Evolutionary conservation across 768 basidiomycete species (phyloP), one percentile per base, ranked within the genome.

Genomic region (Boletus fagicola): DNA sequence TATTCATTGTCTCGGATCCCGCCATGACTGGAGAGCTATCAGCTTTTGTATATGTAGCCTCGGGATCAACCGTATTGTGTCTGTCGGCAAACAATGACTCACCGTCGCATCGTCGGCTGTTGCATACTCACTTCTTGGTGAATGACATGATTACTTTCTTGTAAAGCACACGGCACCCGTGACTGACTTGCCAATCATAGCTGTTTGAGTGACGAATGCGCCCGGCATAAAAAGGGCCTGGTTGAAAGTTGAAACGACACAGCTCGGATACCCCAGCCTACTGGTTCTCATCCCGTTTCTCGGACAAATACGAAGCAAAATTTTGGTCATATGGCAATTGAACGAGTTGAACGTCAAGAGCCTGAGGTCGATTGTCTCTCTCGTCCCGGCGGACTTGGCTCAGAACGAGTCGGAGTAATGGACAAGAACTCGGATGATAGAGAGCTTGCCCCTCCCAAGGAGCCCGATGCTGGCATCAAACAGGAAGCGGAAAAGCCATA

Each of bases 401-500:
- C 45, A 13, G 43, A 51, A 28, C 22, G n/a, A n/a, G n/a, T n/a
- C n/a, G n/a, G 15, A 12, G 46, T 24, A 18, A 15, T 38, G 15
- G 44, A 30, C 33, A 51, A 40, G n/a, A n/a, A n/a, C n/a, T n/a
- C n/a, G 40, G 36, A 51, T 30, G 22, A 24, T 24, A 35, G 35
- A 31, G 40, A 12, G 26, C 6, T 18, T 13, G 5, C 28, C 18
- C 5, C 30, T 26, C 8, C 24, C 24, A 43, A 22, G 18, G 10
- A 54, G 24, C n/a, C 31, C 35, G 30, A 33, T 7, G 5, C 33
- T 40, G 12, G 15, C n/a, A 42, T 13, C 35, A 24, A 54, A 18
- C 45, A 47, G n/a, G 52, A 39, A 6, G 39, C 13, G 24, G 59
- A 65, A 35, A 60, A 50, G 49, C 66, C 66, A 22, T 77, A 77